Evolutionary conservation across 305 asterid species (phyloP).

Genomic region (Fraxinus dipetala): DNA sequence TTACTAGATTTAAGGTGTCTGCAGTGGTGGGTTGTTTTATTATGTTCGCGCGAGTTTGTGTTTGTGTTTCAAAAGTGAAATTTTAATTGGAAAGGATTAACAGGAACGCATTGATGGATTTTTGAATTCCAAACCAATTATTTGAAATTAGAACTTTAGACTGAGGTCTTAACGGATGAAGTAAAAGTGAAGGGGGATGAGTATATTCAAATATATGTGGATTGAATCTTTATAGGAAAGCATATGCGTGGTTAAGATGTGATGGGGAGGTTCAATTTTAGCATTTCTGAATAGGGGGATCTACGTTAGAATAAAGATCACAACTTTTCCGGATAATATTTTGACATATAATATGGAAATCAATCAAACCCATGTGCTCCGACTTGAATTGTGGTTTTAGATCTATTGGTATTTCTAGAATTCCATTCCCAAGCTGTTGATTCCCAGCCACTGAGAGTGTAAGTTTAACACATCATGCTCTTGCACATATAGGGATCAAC

Average conservation of each 20-base stretch:
- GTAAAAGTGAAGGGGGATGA: neutral
- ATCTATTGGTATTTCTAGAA: constrained; percentile 2
- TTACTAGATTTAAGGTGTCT: constrained; percentile 18
- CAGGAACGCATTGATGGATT: neutral
- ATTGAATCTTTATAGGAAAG: neutral
- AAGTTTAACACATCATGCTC: neutral
- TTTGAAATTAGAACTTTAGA: constrained; percentile 3
- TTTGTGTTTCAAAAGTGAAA: neutral
- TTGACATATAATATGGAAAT: neutral
- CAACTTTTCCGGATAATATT: neutral
- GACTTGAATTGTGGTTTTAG: constrained; percentile 1
- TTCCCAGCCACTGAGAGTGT: neutral
- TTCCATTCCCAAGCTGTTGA: constrained; percentile 1
- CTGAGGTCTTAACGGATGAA: constrained; percentile 6
- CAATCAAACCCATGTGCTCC: neutral
- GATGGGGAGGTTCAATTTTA: constrained; percentile 4
- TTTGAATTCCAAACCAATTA: neutral
- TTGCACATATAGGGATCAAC: neutral
- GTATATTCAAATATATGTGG: neutral
- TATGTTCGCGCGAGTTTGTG: neutral
- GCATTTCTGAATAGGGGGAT: neutral
- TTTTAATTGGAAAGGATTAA: constrained; percentile 5
- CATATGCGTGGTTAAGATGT: neutral
- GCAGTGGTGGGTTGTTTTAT: neutral
- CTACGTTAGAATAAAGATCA: neutral